Conservation (phyloP, 2,329 filamentous ascomycete species). For the Stachybotrys chlorohalonatus region DNA sequence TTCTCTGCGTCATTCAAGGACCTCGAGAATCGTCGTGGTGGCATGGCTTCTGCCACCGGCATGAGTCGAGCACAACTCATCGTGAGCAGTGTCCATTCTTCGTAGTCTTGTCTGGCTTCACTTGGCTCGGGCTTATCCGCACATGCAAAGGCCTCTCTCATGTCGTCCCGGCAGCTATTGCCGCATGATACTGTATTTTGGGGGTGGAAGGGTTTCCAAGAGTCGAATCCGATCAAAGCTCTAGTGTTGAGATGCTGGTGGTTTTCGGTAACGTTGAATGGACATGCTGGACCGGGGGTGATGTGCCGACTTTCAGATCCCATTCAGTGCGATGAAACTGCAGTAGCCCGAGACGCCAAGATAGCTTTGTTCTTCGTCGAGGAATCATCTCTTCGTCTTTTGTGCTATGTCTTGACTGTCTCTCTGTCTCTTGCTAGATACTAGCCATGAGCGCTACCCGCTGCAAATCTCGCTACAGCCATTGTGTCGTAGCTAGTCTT, state of each 20-base stretch:
- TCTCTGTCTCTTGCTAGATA: slow-evolving; percentile 51
- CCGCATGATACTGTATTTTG: no score
- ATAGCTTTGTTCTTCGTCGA: slow-evolving; percentile 35
- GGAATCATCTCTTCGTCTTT: slow-evolving; percentile 30
- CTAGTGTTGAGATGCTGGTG: neutral
- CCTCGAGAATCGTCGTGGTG: no score
- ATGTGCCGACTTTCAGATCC: neutral
- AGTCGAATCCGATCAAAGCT: no score
- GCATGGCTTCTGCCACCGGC: no score
- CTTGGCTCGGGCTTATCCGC: no score
- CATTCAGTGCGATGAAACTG: neutral
- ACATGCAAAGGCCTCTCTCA: no score
- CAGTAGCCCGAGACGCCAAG: slow-evolving; percentile 28
- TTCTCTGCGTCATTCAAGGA: no score
- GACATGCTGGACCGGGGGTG: neutral
- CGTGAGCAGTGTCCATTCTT: no score
- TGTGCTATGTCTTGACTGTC: slow-evolving; percentile 62
- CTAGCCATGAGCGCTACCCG: slow-evolving; percentile 53
- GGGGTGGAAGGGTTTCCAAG: no score
- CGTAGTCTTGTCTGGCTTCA: no score
- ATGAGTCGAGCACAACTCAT: no score
- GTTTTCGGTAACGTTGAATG: neutral
- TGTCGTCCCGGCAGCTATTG: no score
- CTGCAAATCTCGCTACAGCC: slow-evolving; percentile 47
- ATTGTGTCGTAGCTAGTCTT: slow-evolving; percentile 27